Percentiles rank a stretch among this genome's conserved stretches.
phyloP scores from a whole-genome alignment of 768 basidiomycete genomes.

The Mycena polygramma region DNA sequence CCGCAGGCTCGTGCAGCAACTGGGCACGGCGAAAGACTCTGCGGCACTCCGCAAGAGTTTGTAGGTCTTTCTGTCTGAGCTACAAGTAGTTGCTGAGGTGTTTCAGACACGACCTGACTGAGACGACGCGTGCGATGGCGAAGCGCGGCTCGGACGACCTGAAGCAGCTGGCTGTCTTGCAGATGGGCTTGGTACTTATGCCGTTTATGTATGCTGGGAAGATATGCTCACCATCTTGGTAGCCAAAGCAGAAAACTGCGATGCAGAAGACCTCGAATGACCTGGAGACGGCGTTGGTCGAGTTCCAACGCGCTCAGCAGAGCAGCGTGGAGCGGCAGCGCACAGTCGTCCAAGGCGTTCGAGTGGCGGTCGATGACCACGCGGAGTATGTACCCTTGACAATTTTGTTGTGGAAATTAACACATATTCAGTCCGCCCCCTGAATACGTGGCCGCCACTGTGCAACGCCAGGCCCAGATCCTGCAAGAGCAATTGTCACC shows the following conservation, averaged over 20 bases:
- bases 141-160: slow-evolving; percentile 94
- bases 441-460: slow-evolving; percentile 60
- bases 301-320: slow-evolving; percentile 93
- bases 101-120: slow-evolving; percentile 90
- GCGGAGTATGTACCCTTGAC: not conserved
- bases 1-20: slow-evolving; percentile 90
- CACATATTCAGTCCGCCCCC: slow-evolving; percentile 37
- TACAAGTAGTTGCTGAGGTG: not conserved
- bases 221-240: not conserved
- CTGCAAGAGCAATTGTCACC: slow-evolving; percentile 83
- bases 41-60: slow-evolving; percentile 83
- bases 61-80: slow-evolving; percentile 60
- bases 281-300: slow-evolving; percentile 87
- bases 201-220: slow-evolving; percentile 38
- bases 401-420: not conserved
- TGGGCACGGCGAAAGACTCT: slow-evolving; percentile 88
- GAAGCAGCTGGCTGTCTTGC: slow-evolving; percentile 86
- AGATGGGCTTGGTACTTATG: slow-evolving; percentile 68
- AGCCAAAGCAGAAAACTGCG: slow-evolving; percentile 86
- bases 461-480: slow-evolving; percentile 77
- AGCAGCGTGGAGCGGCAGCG: slow-evolving; percentile 91
- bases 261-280: slow-evolving; percentile 95
- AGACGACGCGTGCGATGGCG: slow-evolving; percentile 95
- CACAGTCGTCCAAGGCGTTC: slow-evolving; percentile 88
- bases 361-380: slow-evolving; percentile 86